phyloP scores from a whole-genome alignment of 2,329 filamentous ascomycete genomes.

The Chalaropsis ovoidea region DNA sequence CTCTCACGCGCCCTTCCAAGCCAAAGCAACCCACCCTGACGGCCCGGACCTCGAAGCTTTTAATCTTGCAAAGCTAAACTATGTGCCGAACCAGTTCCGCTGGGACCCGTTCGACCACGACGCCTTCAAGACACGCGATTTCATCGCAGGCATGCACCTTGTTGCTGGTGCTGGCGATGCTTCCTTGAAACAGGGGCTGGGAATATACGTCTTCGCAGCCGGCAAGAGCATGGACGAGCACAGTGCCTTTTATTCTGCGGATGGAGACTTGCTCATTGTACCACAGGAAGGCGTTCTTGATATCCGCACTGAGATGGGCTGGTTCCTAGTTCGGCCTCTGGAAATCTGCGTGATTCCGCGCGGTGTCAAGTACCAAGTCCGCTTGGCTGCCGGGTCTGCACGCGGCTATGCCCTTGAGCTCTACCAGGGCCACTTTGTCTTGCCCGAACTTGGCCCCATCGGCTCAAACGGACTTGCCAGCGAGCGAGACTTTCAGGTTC shows the following conservation, averaged over 20 bases:
- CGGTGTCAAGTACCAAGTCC: constrained; percentile 58
- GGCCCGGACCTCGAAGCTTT: constrained; percentile 27
- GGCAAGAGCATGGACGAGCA: constrained; percentile 59
- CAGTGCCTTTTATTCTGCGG: constrained; percentile 67
- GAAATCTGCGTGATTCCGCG: constrained; percentile 64
- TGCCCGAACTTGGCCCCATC: constrained; percentile 59
- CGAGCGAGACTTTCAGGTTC: constrained; percentile 59
- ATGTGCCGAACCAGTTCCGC: constrained; percentile 70
- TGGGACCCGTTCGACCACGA: constrained; percentile 70
- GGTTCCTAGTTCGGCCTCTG: constrained; percentile 57
- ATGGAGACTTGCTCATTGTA: constrained; percentile 66
- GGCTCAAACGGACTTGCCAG: constrained; percentile 60
- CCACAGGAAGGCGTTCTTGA: constrained; percentile 60
- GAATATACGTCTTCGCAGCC: constrained; percentile 65
- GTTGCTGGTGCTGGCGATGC: constrained; percentile 70
- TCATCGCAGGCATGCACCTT: constrained; percentile 49
- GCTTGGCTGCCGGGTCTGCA: constrained; percentile 46
- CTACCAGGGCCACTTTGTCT: constrained; percentile 55
- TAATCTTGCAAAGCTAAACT: constrained; percentile 45
- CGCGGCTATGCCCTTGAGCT: constrained; percentile 62
- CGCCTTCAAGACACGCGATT: constrained; percentile 40
- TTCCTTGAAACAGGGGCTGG: constrained; percentile 61
- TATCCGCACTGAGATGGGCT: constrained; percentile 62
- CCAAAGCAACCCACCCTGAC: constrained; percentile 33
- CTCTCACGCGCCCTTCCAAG: constrained; percentile 47